These are phyloP conservation scores for Debaryomyces sp. DNA, from an alignment of 1,139 yeast species.

Conservation along the genomic window DNA sequence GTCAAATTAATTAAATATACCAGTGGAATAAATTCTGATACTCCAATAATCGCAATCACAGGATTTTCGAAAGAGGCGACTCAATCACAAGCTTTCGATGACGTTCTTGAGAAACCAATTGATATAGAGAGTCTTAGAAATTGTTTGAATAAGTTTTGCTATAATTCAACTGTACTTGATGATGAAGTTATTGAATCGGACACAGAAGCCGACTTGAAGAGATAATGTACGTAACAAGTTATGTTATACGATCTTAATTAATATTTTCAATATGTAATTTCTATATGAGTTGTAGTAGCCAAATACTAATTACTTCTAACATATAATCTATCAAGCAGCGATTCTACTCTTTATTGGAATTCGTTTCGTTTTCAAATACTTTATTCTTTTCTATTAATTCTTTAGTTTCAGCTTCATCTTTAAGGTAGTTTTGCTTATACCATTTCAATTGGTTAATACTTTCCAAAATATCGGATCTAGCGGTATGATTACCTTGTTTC, in stretches of 20 bases:
- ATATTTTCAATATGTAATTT: background rate
- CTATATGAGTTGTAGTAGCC: background rate
- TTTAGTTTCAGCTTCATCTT: constrained; percentile 25
- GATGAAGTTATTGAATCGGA: constrained; percentile 36
- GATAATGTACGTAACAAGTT: background rate
- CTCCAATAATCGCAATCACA: constrained; percentile 81
- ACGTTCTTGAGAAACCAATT: constrained; percentile 77
- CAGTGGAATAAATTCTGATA: constrained; percentile 68
- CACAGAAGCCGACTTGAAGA: constrained; percentile 9
- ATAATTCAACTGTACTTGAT: constrained; percentile 17
- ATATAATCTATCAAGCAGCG: background rate
- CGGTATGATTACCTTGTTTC: constrained; percentile 78
- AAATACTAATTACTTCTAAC: background rate
- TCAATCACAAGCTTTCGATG: constrained; percentile 62
- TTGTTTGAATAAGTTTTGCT: constrained; percentile 21
- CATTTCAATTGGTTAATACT: constrained; percentile 83
- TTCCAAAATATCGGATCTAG: constrained; percentile 83
- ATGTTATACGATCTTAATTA: background rate
- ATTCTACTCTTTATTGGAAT: background rate
- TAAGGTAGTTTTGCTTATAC: constrained; percentile 69
- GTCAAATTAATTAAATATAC: constrained; percentile 78
- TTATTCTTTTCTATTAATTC: constrained; percentile 14
- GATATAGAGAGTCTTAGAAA: constrained; percentile 32
- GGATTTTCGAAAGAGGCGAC: constrained; percentile 71
- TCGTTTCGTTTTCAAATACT: constrained; percentile 2